These are phyloP conservation scores for Brassica incana DNA, from an alignment of 345 rosid species.

Conservation along the genomic window DNA sequence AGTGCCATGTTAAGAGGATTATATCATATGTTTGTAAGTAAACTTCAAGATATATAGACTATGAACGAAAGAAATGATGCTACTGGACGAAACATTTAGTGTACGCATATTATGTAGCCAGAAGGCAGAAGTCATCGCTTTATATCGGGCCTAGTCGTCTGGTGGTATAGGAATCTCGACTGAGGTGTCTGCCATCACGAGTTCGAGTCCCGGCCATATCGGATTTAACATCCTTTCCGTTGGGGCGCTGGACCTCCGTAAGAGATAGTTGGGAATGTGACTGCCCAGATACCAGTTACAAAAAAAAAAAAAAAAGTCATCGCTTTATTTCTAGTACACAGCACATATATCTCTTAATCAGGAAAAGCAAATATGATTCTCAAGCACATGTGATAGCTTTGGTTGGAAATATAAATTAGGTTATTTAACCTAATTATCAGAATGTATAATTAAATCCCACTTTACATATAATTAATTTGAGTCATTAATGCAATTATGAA, in stretches of 20 bases:
- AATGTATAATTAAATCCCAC: conserved; percentile 21
- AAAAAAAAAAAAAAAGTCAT: neutral
- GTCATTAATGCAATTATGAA: conserved; percentile 11
- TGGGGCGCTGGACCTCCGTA: too few relatives aligned
- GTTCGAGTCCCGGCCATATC: too few relatives aligned
- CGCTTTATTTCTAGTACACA: neutral
- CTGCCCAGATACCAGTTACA: neutral
- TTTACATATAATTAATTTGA: conserved; percentile 4
- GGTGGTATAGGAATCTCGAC: too few relatives aligned
- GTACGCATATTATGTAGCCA: neutral
- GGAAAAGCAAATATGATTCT: neutral
- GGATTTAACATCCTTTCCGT: too few relatives aligned
- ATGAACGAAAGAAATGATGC: neutral
- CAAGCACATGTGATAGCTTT: conserved; percentile 25
- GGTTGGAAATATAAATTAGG: conserved; percentile 11
- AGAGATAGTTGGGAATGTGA: too few relatives aligned
- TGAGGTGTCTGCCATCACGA: too few relatives aligned
- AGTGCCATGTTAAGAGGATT: too few relatives aligned
- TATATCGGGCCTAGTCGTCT: too few relatives aligned
- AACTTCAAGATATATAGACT: neutral
- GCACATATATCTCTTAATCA: neutral
- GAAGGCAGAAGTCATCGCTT: neutral
- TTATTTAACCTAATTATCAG: conserved; percentile 19
- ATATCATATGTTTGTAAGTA: too few relatives aligned
- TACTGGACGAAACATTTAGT: neutral